phyloP scores from a whole-genome alignment of 2,329 filamentous ascomycete genomes.

The Cladobotryum mycophilum region DNA sequence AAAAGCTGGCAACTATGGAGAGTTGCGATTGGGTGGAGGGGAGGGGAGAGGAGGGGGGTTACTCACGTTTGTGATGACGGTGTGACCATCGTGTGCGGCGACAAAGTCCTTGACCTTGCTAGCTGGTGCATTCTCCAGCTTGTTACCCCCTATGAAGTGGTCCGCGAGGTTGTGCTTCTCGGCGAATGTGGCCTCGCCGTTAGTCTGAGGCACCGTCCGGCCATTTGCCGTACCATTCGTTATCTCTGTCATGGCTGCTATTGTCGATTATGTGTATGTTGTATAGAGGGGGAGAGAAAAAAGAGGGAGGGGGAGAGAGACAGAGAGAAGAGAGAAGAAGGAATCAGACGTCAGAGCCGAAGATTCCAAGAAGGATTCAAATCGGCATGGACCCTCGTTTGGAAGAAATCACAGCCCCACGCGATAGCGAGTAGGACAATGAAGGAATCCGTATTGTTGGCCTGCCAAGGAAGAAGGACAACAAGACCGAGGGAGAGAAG shows the following conservation, averaged over 20 bases:
- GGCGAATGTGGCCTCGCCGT: constrained; percentile 62
- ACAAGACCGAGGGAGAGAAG: background rate
- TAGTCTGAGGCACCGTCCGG: constrained; percentile 46
- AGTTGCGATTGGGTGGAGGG: background rate
- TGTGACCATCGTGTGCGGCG: constrained; percentile 81
- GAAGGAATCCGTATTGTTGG: constrained; percentile 2
- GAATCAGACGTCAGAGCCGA: too few relatives aligned
- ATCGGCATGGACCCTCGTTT: background rate
- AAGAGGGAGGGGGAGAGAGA: background rate
- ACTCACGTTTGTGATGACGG: constrained; percentile 94
- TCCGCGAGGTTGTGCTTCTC: constrained; percentile 76
- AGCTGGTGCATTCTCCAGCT: constrained; percentile 70
- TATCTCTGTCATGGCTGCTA: constrained; percentile 41
- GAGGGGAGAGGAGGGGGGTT: too few relatives aligned
- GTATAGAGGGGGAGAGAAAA: background rate
- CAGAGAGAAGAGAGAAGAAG: background rate
- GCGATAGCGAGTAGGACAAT: too few relatives aligned
- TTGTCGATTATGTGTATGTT: constrained; percentile 4
- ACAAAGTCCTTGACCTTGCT: constrained; percentile 97
- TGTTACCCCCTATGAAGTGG: constrained; percentile 97
- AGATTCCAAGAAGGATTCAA: background rate
- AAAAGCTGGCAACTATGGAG: too few relatives aligned
- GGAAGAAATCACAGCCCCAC: background rate
- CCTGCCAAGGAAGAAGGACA: constrained; percentile 8
- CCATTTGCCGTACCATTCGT: constrained; percentile 35